phyloP scores from a whole-genome alignment of 139 green algal species.

The Chlorella ohadii region DNA sequence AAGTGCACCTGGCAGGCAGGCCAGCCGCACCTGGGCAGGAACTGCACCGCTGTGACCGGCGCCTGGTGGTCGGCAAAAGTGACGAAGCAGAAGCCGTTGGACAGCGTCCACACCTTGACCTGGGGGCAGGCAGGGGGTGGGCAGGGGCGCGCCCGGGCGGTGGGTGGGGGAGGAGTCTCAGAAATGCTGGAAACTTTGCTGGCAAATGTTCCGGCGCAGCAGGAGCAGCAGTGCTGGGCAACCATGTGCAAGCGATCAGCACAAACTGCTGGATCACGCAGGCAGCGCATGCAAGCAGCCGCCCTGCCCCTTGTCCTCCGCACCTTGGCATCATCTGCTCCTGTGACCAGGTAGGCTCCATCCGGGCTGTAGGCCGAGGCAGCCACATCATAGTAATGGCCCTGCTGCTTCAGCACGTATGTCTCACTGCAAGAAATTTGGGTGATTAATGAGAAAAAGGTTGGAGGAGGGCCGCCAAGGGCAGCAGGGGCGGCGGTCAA shows the following conservation, averaged over 20 bases:
- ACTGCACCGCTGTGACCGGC: slow-evolving; percentile 85
- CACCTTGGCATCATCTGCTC: slow-evolving; percentile 87
- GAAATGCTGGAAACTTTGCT: too few species aligned
- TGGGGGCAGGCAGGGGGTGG: background rate
- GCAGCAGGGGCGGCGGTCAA: too few species aligned
- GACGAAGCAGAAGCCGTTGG: slow-evolving; percentile 91
- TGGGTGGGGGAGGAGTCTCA: too few species aligned
- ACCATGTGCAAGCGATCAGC: background rate
- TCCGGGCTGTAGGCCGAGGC: slow-evolving; percentile 86
- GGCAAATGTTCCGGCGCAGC: too few species aligned
- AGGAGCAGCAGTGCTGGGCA: too few species aligned
- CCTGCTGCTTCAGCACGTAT: slow-evolving; percentile 94
- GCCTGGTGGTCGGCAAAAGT: slow-evolving; percentile 94
- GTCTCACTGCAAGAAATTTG: slow-evolving; percentile 75
- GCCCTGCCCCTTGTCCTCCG: background rate
- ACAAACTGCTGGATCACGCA: too few species aligned
- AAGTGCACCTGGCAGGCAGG: slow-evolving; percentile 3
- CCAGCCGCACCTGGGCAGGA: slow-evolving; percentile 56
- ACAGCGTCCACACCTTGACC: slow-evolving; percentile 88
- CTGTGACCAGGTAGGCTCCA: slow-evolving; percentile 84
- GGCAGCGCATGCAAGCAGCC: too few species aligned
- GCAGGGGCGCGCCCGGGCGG: background rate
- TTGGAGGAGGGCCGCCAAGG: too few species aligned
- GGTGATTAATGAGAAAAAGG: too few species aligned
- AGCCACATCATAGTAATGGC: slow-evolving; percentile 89